phyloP scores from a whole-genome alignment of 352 stramenopile genomes.

The Phytophthora nicotianae region DNA sequence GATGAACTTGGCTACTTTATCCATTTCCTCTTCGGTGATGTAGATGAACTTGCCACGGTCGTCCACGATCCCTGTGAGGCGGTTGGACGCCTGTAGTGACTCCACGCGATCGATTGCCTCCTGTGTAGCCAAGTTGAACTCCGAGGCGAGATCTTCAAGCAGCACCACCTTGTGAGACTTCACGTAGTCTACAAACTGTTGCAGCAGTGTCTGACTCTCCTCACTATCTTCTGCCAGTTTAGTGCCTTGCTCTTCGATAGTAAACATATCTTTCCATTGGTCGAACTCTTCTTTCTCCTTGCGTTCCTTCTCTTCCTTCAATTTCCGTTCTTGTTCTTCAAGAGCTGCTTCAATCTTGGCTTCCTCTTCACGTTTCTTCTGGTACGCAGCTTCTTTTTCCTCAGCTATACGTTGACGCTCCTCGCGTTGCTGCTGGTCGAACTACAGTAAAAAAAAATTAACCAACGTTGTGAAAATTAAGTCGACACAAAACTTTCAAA shows the following conservation, averaged over 20 bases:
- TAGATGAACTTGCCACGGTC: slow-evolving; percentile 86
- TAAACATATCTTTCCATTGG: slow-evolving; percentile 80
- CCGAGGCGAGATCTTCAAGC: slow-evolving; percentile 70
- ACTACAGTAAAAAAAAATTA: slow-evolving; percentile 41
- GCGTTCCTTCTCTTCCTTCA: slow-evolving; percentile 58
- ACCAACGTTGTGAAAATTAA: slow-evolving; percentile 4
- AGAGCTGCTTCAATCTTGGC: slow-evolving; percentile 45
- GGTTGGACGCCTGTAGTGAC: slow-evolving; percentile 54
- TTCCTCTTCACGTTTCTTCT: slow-evolving; percentile 71
- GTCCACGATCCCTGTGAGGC: slow-evolving; percentile 76
- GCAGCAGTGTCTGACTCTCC: slow-evolving; percentile 64
- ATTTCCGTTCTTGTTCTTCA: slow-evolving; percentile 51
- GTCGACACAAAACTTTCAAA: neutral
- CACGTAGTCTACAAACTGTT: slow-evolving; percentile 79
- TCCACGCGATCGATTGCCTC: slow-evolving; percentile 72
- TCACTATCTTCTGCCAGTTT: slow-evolving; percentile 61
- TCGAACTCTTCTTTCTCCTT: slow-evolving; percentile 79
- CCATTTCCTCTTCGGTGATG: slow-evolving; percentile 81
- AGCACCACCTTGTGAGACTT: slow-evolving; percentile 79
- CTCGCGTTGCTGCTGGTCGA: slow-evolving; percentile 71
- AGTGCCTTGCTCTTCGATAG: slow-evolving; percentile 66
- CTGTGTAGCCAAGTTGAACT: slow-evolving; percentile 71
- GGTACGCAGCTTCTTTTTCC: slow-evolving; percentile 63
- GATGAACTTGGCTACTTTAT: slow-evolving; percentile 75
- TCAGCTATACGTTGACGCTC: slow-evolving; percentile 56